Evolutionary conservation across 139 green algal genomes (phyloP).

Genomic region (Chlorella sp.): DNA sequence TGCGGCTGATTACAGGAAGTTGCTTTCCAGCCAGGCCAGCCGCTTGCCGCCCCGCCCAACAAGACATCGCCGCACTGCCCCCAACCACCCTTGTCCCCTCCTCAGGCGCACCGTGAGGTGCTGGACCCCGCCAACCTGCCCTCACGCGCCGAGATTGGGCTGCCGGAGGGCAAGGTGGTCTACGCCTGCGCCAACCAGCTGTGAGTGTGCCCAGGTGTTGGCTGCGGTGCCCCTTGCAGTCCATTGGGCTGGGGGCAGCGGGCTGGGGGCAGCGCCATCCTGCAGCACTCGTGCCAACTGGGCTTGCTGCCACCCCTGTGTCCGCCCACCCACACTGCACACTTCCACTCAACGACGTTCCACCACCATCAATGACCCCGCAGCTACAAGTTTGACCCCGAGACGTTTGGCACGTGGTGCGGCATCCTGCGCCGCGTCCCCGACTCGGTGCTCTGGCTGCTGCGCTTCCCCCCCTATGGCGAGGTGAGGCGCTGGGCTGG

Average conservation of each 20-base stretch:
- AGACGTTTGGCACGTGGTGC: slow-evolving; percentile 86
- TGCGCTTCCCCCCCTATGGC: slow-evolving; percentile 87
- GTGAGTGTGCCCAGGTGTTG: neutral
- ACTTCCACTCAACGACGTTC: too few relatives aligned
- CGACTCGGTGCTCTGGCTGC: slow-evolving; percentile 86
- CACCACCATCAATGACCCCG: neutral
- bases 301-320: neutral
- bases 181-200: slow-evolving; percentile 86
- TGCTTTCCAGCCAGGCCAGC: too few relatives aligned
- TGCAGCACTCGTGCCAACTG: neutral
- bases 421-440: slow-evolving; percentile 79
- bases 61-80: neutral
- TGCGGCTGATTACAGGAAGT: too few relatives aligned
- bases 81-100: neutral
- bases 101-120: slow-evolving; percentile 56
- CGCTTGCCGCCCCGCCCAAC: too few relatives aligned
- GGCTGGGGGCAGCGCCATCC: too few relatives aligned
- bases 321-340: too few relatives aligned
- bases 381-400: slow-evolving; percentile 93
- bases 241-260: too few relatives aligned
- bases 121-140: slow-evolving; percentile 52
- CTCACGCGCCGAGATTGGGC: slow-evolving; percentile 59
- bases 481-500: slow-evolving; percentile 46
- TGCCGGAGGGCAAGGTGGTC: slow-evolving; percentile 83
- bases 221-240: neutral